phyloP scores from a whole-genome alignment of 148 eudicot genomes.

The Rhododendron kiyosumense region DNA sequence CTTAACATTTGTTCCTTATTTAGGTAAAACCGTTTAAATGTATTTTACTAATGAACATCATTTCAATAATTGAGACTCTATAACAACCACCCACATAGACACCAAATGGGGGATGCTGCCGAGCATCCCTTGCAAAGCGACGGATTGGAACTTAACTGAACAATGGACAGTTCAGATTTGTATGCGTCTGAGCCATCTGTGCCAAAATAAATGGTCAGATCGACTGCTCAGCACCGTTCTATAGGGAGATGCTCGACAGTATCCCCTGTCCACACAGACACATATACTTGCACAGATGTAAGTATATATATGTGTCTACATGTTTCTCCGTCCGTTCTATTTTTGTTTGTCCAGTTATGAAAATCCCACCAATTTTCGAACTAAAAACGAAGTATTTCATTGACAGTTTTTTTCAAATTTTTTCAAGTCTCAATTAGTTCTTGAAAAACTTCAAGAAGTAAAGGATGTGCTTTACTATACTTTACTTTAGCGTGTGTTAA shows the following conservation, averaged over 20 bases:
- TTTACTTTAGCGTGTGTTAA: no score
- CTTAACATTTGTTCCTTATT: not conserved
- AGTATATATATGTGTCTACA: no score
- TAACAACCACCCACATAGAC: not conserved
- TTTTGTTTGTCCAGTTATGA: no score
- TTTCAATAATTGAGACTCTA: not conserved
- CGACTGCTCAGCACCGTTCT: no score
- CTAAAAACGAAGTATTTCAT: not conserved
- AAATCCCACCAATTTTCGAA: not conserved
- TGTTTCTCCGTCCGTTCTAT: not conserved
- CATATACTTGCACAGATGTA: not conserved
- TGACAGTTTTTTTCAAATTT: not conserved
- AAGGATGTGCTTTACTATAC: no score
- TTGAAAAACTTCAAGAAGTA: not conserved
- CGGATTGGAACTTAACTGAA: no score
- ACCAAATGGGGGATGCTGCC: no score
- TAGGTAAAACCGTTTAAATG: not conserved
- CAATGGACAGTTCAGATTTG: no score
- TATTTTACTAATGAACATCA: not conserved
- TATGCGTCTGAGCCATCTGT: no score
- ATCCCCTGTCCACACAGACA: not conserved
- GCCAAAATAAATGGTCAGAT: no score
- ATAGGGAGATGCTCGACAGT: no score
- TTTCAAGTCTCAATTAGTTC: not conserved
- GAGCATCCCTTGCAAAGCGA: no score